phyloP scores from a whole-genome alignment of 1,284 basidiomycete species.

The Pseudozyma sp. region DNA sequence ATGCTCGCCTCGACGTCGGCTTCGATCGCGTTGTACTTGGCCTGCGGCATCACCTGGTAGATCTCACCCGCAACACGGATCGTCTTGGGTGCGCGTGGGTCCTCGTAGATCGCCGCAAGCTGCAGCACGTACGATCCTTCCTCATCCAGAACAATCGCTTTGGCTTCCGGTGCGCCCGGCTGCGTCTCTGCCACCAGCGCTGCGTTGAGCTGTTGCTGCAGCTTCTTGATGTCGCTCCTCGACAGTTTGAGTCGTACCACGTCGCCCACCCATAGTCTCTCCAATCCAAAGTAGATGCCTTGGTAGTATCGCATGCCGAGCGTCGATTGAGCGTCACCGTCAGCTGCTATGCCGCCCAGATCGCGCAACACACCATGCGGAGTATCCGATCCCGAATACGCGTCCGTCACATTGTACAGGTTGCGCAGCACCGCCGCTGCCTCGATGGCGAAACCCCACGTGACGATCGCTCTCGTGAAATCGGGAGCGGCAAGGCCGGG shows the following conservation, averaged over 20 bases:
- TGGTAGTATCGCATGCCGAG: slow-evolving; percentile 45
- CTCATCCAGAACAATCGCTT: slow-evolving; percentile 33
- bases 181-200: slow-evolving; percentile 24
- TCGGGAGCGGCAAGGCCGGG: slow-evolving; percentile 9
- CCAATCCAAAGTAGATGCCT: slow-evolving; percentile 52
- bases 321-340: slow-evolving; percentile 1
- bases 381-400: slow-evolving; percentile 32
- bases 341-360: slow-evolving; percentile 12
- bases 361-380: slow-evolving; percentile 33
- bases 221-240: slow-evolving; percentile 36
- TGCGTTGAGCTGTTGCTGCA: slow-evolving; percentile 43
- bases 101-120: slow-evolving; percentile 38
- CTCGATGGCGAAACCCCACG: slow-evolving; percentile 28
- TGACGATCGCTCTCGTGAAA: slow-evolving; percentile 21
- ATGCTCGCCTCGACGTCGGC: slow-evolving; percentile 12
- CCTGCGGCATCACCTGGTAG: slow-evolving; percentile 29
- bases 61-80: slow-evolving; percentile 42
- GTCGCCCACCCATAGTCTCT: slow-evolving; percentile 61
- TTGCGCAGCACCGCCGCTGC: slow-evolving; percentile 26
- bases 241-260: slow-evolving; percentile 51
- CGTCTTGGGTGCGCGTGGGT: slow-evolving; percentile 27
- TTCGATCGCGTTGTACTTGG: slow-evolving; percentile 33
- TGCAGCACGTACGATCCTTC: slow-evolving; percentile 44
- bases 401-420: slow-evolving; percentile 37
- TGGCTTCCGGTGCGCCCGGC: slow-evolving; percentile 22